These are phyloP conservation scores for Geotrichum citri-aurantii DNA, from an alignment of 1,139 yeast genomes.

Conservation along the genomic window DNA sequence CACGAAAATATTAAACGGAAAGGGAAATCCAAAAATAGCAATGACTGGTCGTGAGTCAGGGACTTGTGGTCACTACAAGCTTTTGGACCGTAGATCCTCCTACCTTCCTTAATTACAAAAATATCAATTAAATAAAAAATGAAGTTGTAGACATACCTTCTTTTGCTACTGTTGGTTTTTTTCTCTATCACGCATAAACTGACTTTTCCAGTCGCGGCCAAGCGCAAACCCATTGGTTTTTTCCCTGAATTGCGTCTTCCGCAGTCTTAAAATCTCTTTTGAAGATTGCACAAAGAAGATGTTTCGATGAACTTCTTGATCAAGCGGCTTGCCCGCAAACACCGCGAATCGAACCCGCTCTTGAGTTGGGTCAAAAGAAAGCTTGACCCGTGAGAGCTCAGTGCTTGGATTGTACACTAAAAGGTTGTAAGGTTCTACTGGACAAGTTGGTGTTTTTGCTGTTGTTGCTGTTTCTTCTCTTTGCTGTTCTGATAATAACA, in stretches of 20 bases:
- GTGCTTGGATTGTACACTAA: background rate
- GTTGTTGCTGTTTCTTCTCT: no score
- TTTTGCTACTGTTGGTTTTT: background rate
- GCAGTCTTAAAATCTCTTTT: slow-evolving; percentile 51
- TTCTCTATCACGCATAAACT: slow-evolving; percentile 37
- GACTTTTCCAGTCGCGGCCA: slow-evolving; percentile 56
- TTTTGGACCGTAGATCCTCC: no score
- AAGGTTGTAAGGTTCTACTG: slow-evolving; percentile 29
- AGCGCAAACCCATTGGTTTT: slow-evolving; percentile 57
- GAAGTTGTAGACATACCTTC: no score
- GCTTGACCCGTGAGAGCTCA: background rate
- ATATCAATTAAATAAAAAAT: no score
- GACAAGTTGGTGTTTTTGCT: no score
- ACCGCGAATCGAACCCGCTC: slow-evolving; percentile 26
- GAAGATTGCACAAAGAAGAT: slow-evolving; percentile 80
- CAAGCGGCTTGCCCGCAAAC: slow-evolving; percentile 63
- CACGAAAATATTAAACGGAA: background rate
- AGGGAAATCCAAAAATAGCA: background rate
- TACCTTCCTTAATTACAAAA: no score
- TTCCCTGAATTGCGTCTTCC: slow-evolving; percentile 37
- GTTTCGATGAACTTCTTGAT: slow-evolving; percentile 68
- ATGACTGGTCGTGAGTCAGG: background rate
- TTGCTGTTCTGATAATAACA: background rate
- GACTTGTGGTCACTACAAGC: no score
- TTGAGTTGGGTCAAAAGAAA: background rate